These are phyloP conservation scores for Nothophytophthora sp. DNA, from an alignment of 352 stramenopile species.

Conservation along the genomic window DNA sequence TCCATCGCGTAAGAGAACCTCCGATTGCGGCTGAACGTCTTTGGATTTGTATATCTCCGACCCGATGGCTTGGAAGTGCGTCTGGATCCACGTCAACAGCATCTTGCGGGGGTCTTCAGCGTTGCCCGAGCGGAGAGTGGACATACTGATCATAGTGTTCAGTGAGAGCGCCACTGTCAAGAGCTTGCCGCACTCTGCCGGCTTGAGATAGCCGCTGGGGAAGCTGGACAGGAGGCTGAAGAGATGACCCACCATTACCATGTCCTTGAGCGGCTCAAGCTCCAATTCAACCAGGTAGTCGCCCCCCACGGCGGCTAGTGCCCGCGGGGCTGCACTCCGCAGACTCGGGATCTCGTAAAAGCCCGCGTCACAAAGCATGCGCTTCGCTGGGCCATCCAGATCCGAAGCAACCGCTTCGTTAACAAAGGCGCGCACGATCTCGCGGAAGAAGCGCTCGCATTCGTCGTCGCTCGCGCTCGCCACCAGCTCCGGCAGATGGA, in stretches of 20 bases:
- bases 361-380: conserved; percentile 65
- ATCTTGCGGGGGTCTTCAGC: conserved; percentile 12
- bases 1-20: conserved; percentile 15
- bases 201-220: conserved; percentile 36
- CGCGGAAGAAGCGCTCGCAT: conserved; percentile 27
- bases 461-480: conserved; percentile 32
- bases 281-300: conserved; percentile 23
- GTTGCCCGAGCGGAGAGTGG: not conserved
- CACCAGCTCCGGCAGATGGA: conserved; percentile 70
- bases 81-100: conserved; percentile 30
- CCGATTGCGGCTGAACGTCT: not conserved
- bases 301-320: conserved; percentile 31
- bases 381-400: conserved; percentile 26
- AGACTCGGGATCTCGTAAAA: conserved; percentile 83
- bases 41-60: conserved; percentile 12
- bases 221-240: conserved; percentile 38
- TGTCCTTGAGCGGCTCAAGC: not conserved
- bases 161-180: conserved; percentile 19
- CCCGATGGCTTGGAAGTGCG: conserved; percentile 24
- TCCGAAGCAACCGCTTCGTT: conserved; percentile 14
- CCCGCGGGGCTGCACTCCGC: conserved; percentile 34
- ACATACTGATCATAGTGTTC: conserved; percentile 16
- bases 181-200: conserved; percentile 22
- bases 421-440: conserved; percentile 39
- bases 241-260: conserved; percentile 15